Base-by-base conservation (phyloP, 2,329 filamentous ascomycete species). In the Colletotrichum shisoi region DNA sequence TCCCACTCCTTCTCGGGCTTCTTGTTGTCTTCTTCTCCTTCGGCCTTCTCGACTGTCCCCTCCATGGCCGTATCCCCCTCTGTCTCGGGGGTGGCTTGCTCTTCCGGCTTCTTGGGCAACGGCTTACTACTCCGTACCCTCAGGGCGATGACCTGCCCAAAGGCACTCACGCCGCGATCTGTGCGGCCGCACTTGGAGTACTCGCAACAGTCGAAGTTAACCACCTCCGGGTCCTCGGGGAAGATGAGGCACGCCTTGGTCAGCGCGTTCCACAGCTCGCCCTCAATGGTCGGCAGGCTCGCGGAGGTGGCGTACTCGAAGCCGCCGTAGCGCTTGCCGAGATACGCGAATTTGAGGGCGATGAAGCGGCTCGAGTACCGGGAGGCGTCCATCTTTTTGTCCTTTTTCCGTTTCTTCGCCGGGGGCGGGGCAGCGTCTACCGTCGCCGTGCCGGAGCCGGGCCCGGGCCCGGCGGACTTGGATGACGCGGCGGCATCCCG, bases 141-240 rank as follows among this genome's bases (percentile, higher is more conserved):
- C 46, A 99, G 80, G 0, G 89, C 91, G 74, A 99, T 88, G 64
- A 99, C 95, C 81, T 99, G 95, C 0, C 95, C 95, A 80, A 99
- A 99, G 3, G 95, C 94, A 78, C 93, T 97, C 42, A 99, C 95
- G 13, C 95, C 95, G 61, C 89, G 85, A 76, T 99, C 95, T 19
- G 95, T 99, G 70, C 95, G 85, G 2, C 95, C 95, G 74, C 94
- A 97, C 78, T 99, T 99, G 42, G 91, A 93, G 78, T 98, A 99
- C 69, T 96, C 91, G 77, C 89, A 94, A 8, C 89, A 89, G 40
- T 91, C 88, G 85, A 93, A 97, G 77, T 92, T 90, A 31, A 97
- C 82, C 60, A 85, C 79, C 11, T 87, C 83, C 19, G 83, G 83
- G 71, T 83, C 82, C 66, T 85, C 80, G 17, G 93, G 91, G 69